Evolutionary conservation across 2,329 filamentous ascomycete genomes (phyloP), one percentile per base, ranked within the genome.

Genomic region (Daldinia sp.): DNA sequence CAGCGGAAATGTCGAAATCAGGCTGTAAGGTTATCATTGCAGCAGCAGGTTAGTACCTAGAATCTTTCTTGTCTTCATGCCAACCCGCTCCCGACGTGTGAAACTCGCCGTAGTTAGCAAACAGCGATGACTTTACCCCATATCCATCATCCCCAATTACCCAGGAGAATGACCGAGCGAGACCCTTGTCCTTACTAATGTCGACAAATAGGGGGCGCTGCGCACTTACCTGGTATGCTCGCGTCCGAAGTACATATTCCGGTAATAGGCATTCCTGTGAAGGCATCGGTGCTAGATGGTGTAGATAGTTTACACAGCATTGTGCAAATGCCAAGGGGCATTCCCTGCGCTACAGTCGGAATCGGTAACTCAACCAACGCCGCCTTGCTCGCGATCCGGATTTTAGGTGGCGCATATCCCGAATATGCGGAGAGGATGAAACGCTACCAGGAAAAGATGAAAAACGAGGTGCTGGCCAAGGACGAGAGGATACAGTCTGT

Each of bases 281-380:
- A 90, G 78, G 90, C 88, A 0, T 91, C 88, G 17, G 85, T 87
- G 19, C 77, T 93, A 4, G 91, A 92, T 71, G 90, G 90, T 2
- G 79, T 89, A 63, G 91, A 93, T 73, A 89, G 86, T 64, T 77
- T 93, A 56, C 79, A 90, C 55, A 90, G 87, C 70, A 93, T 93
- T 67, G 89, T 92, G 3, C 90, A 93, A 73, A 93, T 93, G 90
- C 91, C 90, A 4, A 77, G 84, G 71, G 90, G 90, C 10, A 85
- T 89, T 50, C 91, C 91, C 8, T 88, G 89, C 11, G 90, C 90
- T 4, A 93, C 90, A 0, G 90, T 94, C 3, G 90, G 87, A 9
- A 92, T 93, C 75, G 92, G 92, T 77, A 93, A 93, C 78, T 90
- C 88, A 21, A 90, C 90, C 57, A 94, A 93, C 71, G 91, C 91